phyloP scores from a whole-genome alignment of 1,139 yeast species.

The Taphrina sp. region DNA sequence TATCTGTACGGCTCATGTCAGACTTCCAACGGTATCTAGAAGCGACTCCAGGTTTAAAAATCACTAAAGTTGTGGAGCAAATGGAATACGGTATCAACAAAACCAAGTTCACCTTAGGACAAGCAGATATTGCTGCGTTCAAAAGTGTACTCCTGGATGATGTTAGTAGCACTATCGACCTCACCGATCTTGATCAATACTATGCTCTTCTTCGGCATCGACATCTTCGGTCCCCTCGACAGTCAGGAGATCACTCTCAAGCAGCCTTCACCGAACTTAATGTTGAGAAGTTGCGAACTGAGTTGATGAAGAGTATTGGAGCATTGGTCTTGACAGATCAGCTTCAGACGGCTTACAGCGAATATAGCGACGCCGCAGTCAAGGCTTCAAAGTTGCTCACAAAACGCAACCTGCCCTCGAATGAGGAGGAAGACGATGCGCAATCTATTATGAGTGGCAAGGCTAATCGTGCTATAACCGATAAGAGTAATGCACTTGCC shows the following conservation, averaged over 20 bases:
- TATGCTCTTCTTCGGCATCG: conserved; percentile 1
- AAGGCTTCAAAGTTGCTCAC: conserved; percentile 73
- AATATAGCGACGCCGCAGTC: conserved; percentile 66
- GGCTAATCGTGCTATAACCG: conserved; percentile 37
- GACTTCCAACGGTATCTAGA: not conserved
- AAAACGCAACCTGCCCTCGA: conserved; percentile 59
- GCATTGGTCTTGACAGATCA: conserved; percentile 52
- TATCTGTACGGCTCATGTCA: not conserved
- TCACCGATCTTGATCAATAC: not conserved
- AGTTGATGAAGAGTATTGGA: not conserved
- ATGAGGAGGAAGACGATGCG: conserved; percentile 43
- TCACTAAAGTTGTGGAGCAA: conserved; percentile 4
- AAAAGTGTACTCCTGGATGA: conserved; percentile 5
- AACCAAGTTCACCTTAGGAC: conserved; percentile 13
- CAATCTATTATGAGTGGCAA: conserved; percentile 38
- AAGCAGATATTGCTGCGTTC: conserved; percentile 16
- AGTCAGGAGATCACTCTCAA: not conserved
- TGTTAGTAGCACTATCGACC: not conserved
- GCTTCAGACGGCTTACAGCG: conserved; percentile 60
- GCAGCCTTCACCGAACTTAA: not conserved
- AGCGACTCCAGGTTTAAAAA: not conserved
- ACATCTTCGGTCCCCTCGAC: conserved; percentile 8
- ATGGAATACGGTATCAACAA: conserved; percentile 13
- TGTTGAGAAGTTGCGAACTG: not conserved
- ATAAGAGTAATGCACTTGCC: conserved; percentile 49